These are phyloP conservation scores for Paradendryphiella salina DNA, from an alignment of 2,329 filamentous ascomycete species.

Conservation along the genomic window DNA sequence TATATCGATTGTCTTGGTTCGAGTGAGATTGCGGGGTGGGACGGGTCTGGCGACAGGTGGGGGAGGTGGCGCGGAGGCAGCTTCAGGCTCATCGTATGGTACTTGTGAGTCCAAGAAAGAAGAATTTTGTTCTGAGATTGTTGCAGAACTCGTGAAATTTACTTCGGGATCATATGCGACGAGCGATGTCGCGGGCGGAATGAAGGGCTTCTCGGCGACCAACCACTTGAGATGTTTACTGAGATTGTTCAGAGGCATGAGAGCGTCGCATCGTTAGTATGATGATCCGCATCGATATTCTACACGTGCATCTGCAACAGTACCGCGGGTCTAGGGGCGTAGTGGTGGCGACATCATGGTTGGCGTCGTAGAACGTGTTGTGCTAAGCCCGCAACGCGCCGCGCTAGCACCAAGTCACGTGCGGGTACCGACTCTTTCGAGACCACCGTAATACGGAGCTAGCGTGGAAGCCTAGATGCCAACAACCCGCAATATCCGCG, in stretches of 20 bases:
- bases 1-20: slow-evolving; percentile 31
- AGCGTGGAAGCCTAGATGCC: neutral
- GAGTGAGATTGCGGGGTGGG: slow-evolving; percentile 25
- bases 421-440: slow-evolving; percentile 12
- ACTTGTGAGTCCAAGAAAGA: slow-evolving; percentile 13
- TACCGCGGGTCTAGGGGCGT: slow-evolving; percentile 12
- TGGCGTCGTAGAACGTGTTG: slow-evolving; percentile 25
- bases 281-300: slow-evolving; percentile 25
- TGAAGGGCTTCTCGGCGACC: slow-evolving; percentile 50
- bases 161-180: slow-evolving; percentile 37
- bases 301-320: slow-evolving; percentile 28
- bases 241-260: slow-evolving; percentile 56
- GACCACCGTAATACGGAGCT: neutral
- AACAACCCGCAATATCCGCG: neutral
- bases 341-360: slow-evolving; percentile 29
- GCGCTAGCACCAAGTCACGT: slow-evolving; percentile 36
- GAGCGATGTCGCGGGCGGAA: slow-evolving; percentile 44
- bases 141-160: slow-evolving; percentile 26
- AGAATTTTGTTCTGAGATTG: slow-evolving; percentile 19
- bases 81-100: slow-evolving; percentile 27
- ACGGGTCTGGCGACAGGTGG: slow-evolving; percentile 19
- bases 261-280: slow-evolving; percentile 34
- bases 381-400: slow-evolving; percentile 24
- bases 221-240: slow-evolving; percentile 55
- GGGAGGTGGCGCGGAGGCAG: slow-evolving; percentile 17